These are phyloP conservation scores for Diplodia sapinea DNA, from an alignment of 2,329 filamentous ascomycete species.

Conservation along the genomic window DNA sequence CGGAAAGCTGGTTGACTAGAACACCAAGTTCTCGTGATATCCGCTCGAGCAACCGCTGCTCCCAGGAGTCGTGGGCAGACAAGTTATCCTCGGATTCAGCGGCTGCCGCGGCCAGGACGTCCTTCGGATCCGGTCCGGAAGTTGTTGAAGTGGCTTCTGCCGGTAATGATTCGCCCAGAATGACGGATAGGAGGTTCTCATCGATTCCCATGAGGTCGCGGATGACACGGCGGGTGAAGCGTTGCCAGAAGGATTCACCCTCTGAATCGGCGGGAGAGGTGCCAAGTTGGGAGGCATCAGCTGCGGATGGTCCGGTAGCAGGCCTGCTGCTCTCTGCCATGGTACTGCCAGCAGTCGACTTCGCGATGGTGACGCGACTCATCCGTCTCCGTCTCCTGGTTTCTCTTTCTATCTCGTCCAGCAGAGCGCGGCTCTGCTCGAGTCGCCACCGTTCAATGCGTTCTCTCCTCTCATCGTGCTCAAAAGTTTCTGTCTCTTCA, in stretches of 20 bases:
- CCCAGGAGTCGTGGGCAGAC: constrained; percentile 62
- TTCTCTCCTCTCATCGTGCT: constrained; percentile 74
- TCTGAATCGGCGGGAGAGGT: constrained; percentile 52
- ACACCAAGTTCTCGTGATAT: constrained; percentile 86
- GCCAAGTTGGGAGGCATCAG: constrained; percentile 36
- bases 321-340: constrained; percentile 16
- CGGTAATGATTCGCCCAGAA: constrained; percentile 81
- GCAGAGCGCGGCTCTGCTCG: constrained; percentile 83
- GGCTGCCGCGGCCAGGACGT: constrained; percentile 41
- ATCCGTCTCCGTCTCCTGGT: constrained; percentile 71
- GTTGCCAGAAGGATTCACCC: constrained; percentile 75
- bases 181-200: constrained; percentile 79
- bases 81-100: constrained; percentile 36
- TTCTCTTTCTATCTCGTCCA: constrained; percentile 89
- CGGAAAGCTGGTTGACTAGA: constrained; percentile 80
- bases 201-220: constrained; percentile 90
- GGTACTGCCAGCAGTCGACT: constrained; percentile 31
- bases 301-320: constrained; percentile 43
- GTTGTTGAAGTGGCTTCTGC: constrained; percentile 42
- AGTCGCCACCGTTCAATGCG: constrained; percentile 91
- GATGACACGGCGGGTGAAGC: constrained; percentile 84
- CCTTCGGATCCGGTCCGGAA: constrained; percentile 14
- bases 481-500: constrained; percentile 58
- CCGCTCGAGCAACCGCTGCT: constrained; percentile 78
- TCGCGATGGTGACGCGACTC: constrained; percentile 60